Evolutionary conservation across 2,329 filamentous ascomycete genomes (phyloP), one percentile per base, ranked within the genome.

Genomic region (Ceratocystis eucalypticola): DNA sequence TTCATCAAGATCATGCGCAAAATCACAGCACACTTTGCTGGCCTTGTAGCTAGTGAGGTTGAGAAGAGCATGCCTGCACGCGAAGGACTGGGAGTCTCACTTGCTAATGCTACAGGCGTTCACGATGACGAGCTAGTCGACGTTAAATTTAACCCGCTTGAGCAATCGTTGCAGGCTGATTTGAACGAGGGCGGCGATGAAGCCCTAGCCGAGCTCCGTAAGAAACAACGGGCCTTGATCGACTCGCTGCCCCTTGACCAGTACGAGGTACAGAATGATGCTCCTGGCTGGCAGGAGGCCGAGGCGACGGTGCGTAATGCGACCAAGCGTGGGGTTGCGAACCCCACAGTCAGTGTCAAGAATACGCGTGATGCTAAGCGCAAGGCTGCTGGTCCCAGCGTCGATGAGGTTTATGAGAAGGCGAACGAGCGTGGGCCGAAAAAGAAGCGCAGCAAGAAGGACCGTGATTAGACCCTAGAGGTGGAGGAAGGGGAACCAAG

Each of bases 1-100:
- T 97, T 99, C 76, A 90, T 96, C 75, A 99, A 99, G 80, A 88
- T 96, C 68, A 82, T 96, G 68, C 85, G 91, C 70, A 97, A 97
- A 78, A 82, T 96, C 48, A 88, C 88, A 2, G 80, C 83, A 2
- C 84, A 92, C 73, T 94, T 99, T 76, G 84, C 86, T 41, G 78
- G 81, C 2, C 76, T 97, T 0, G 81, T 96, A 2, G 84, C 91
- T 53, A 85, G 84, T 2, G 91, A 89, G 0, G 86, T 88, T 10
- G 86, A 84, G 66, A 83, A 85, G 1, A 80, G 84, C 61, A 78
- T 92, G 71, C 87, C 88, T 2, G 77, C 79, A 57, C 75, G 80
- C 1, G 79, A 83, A 70, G 79, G 75, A 63, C 77, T 84, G 6
- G 85, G 83, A 15, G 82, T 85, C 12, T 84, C 81, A 65, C 77